phyloP scores from a whole-genome alignment of 805 yeast genomes.

The Vanderwaltozyma tropicalis region DNA sequence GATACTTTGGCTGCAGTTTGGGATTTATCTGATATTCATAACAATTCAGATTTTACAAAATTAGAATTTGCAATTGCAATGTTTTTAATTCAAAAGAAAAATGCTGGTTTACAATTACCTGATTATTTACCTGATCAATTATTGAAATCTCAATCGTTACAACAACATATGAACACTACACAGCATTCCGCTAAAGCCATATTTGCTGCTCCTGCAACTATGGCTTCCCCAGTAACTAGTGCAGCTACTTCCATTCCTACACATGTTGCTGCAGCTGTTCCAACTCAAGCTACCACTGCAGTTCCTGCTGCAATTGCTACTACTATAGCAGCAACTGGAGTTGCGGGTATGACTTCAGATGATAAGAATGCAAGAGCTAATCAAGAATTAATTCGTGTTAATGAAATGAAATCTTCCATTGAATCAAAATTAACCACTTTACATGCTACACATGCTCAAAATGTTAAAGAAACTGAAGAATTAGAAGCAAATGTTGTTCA shows the following conservation, averaged over 20 bases:
- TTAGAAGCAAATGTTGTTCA: slow-evolving; percentile 51
- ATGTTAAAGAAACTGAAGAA: slow-evolving; percentile 63
- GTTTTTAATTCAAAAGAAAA: slow-evolving; percentile 75
- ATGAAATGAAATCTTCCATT: slow-evolving; percentile 57
- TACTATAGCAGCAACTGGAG: slow-evolving; percentile 47
- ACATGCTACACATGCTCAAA: slow-evolving; percentile 64
- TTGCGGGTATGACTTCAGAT: slow-evolving; percentile 43
- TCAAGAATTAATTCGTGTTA: slow-evolving; percentile 10
- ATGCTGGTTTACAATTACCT: slow-evolving; percentile 45
- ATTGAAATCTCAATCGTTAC: slow-evolving; percentile 3
- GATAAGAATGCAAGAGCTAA: slow-evolving; percentile 1
- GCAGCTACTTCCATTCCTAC: slow-evolving; percentile 6
- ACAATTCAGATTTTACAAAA: slow-evolving; percentile 66
- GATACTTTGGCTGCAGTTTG: slow-evolving; percentile 79
- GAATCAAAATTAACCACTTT: slow-evolving; percentile 59
- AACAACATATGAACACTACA: background rate
- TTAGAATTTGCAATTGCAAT: slow-evolving; percentile 87
- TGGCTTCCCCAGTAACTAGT: slow-evolving; percentile 3
- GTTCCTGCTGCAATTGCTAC: slow-evolving; percentile 38
- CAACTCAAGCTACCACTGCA: slow-evolving; percentile 11
- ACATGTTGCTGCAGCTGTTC: slow-evolving; percentile 5
- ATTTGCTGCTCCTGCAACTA: slow-evolving; percentile 3
- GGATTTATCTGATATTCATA: slow-evolving; percentile 87
- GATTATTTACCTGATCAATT: slow-evolving; percentile 25
- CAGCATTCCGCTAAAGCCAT: background rate